These are phyloP conservation scores for Hibiscus tridactylites DNA, from an alignment of 345 rosid genomes.

Conservation along the genomic window DNA sequence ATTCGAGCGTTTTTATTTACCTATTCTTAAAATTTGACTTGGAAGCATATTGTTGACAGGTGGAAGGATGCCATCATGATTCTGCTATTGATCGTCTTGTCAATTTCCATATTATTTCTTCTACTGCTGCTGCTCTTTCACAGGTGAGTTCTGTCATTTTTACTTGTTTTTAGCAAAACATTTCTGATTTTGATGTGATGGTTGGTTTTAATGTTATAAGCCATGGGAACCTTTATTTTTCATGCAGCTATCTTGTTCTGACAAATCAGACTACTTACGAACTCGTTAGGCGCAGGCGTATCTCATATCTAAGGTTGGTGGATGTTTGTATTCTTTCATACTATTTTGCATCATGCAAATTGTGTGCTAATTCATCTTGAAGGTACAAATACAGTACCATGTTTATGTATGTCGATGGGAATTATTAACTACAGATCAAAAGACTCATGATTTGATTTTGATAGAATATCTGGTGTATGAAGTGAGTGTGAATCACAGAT, in stretches of 20 bases:
- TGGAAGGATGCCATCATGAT: slow-evolving; percentile 80
- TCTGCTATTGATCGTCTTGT: slow-evolving; percentile 48
- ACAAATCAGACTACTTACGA: slow-evolving; percentile 96
- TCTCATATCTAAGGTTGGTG: slow-evolving; percentile 71
- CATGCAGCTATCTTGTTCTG: slow-evolving; percentile 83
- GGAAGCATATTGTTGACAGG: slow-evolving; percentile 45
- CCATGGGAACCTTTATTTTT: slow-evolving; percentile 7
- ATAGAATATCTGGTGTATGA: no score
- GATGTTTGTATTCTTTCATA: neutral
- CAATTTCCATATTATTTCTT: slow-evolving; percentile 64
- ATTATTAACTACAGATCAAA: neutral
- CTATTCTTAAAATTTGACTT: slow-evolving; percentile 3
- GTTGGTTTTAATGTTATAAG: neutral
- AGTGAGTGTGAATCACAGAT: neutral
- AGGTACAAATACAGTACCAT: neutral
- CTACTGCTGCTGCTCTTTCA: slow-evolving; percentile 80
- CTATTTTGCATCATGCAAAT: neutral
- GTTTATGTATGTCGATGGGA: neutral
- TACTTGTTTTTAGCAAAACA: neutral
- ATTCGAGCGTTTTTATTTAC: neutral
- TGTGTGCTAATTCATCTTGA: neutral
- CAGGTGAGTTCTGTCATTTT: slow-evolving; percentile 36
- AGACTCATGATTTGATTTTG: neutral
- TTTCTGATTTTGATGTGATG: slow-evolving; percentile 3
- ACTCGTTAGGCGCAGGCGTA: slow-evolving; percentile 59